Evolutionary conservation across 1,139 yeast genomes (phyloP).

Genomic region (Taiozyma sp.): DNA sequence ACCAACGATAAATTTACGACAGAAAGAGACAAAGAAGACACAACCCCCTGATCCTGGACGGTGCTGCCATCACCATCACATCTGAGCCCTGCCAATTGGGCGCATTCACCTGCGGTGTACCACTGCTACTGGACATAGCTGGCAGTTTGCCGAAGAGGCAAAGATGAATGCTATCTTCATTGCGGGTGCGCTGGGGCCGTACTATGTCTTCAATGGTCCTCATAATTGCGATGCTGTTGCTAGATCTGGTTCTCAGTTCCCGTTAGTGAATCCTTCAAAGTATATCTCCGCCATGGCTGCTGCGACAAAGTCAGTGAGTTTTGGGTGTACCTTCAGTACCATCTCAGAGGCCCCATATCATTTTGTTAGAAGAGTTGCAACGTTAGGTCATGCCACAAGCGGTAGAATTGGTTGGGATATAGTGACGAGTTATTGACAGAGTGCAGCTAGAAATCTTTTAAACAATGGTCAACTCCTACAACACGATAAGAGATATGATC

Average conservation of each 20-base stretch:
- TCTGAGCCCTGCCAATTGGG: conserved; percentile 35
- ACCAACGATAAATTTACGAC: neutral
- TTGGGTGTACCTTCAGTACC: conserved; percentile 40
- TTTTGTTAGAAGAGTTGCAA: conserved; percentile 39
- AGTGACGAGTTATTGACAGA: conserved; percentile 37
- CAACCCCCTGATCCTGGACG: conserved; percentile 31
- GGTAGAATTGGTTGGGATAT: conserved; percentile 44
- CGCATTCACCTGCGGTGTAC: conserved; percentile 5
- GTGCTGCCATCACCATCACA: conserved; percentile 37
- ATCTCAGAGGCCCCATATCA: conserved; percentile 43
- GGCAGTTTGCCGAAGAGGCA: conserved; percentile 39
- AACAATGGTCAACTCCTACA: conserved; percentile 33
- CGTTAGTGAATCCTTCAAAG: conserved; percentile 37
- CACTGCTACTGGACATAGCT: conserved; percentile 40
- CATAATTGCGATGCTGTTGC: conserved; percentile 33
- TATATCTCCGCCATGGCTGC: conserved; percentile 38
- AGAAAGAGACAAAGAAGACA: conserved; percentile 1
- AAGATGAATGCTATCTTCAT: conserved; percentile 40
- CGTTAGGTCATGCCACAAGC: conserved; percentile 38
- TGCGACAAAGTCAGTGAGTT: conserved; percentile 33
- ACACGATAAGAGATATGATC: conserved; percentile 35
- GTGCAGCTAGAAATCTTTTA: conserved; percentile 36
- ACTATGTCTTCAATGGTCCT: conserved; percentile 37
- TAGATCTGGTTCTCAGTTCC: conserved; percentile 36
- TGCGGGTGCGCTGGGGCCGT: conserved; percentile 43